Base-by-base conservation (phyloP, 108 stramenopile genomes). In the Skeletonema menzelii region DNA sequence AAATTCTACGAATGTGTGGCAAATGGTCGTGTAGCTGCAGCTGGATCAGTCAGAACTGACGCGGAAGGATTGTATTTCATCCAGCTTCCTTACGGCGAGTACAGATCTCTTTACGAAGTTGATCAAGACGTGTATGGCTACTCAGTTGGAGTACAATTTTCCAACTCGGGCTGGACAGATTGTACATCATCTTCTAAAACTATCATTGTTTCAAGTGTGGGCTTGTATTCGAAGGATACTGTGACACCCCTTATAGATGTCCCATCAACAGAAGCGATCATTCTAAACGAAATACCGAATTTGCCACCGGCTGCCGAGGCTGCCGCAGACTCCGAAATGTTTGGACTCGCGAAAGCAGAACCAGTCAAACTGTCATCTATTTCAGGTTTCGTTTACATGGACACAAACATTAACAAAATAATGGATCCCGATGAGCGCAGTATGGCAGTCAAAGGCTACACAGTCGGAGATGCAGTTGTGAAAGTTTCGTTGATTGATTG, bases 381-480 rank as follows among this genome's bases (percentile, higher is more conserved):
- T 32, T 72, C 72, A 24, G 79, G 79, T 17, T 67, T 65, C 30
- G 56, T 80, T 28, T 80, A 67, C 27, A 65, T 80, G 4, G 79
- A 80, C 44, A 22, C 57, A 14, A 63, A 80, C 34, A 61, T 42
- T 1, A 38, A 73, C 40, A 62, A 62, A 20, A 31, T 7, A 3
- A 80, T 80, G 71, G 72, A 80, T 24, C 19, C 67, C 0, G 22
- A 49, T 5, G 79, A 80, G 56, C 66, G 63, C 10, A 53, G 40
- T 13, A 66, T 72, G 4, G 72, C 72, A n/a, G 67, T 72, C 27
- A 60, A 69, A n/a, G 78, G 79, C 38, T 73, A 69, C 68, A 73
- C 59, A 24, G 68, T 80, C 31, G 26, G 67, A 26, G 72, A 80
- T 60, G 72, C 68, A 17, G 56, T 47, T 27, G 60, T 80, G 17